Conservation (phyloP, 768 basidiomycete species). For the Termitomyces sp. region DNA sequence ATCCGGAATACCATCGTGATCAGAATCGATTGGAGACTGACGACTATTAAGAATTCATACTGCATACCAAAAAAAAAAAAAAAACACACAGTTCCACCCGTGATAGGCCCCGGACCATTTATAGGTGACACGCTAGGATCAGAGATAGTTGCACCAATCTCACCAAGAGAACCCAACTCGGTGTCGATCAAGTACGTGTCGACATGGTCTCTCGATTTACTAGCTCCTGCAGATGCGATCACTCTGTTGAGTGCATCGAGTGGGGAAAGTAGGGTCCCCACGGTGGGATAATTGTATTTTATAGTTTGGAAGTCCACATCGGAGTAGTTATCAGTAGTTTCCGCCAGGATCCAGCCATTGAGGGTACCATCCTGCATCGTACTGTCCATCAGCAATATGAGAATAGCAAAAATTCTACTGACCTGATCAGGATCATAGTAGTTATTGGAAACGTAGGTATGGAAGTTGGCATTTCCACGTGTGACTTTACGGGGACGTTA, state of each 20-base stretch:
- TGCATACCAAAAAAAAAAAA: neutral
- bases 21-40: conserved; percentile 23
- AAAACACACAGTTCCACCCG: conserved; percentile 22
- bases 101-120: conserved; percentile 24
- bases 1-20: conserved; percentile 28
- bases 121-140: conserved; percentile 23
- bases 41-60: too few species aligned
- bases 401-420: neutral
- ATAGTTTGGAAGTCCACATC: conserved; percentile 24
- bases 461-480: conserved; percentile 30
- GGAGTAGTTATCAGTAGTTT: conserved; percentile 24
- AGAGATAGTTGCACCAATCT: conserved; percentile 24
- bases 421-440: conserved; percentile 28
- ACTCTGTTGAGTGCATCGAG: conserved; percentile 24
- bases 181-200: conserved; percentile 27
- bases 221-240: conserved; percentile 23
- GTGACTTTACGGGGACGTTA: conserved; percentile 17
- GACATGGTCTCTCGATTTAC: conserved; percentile 26
- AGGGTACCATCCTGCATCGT: conserved; percentile 20
- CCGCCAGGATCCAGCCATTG: conserved; percentile 22
- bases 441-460: conserved; percentile 27
- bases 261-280: conserved; percentile 21
- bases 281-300: conserved; percentile 26
- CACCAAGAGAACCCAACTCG: conserved; percentile 26
- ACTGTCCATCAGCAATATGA: neutral